Evolutionary conservation across 2,329 filamentous ascomycete genomes (phyloP).

Genomic region (Phialemoniopsis sp.): DNA sequence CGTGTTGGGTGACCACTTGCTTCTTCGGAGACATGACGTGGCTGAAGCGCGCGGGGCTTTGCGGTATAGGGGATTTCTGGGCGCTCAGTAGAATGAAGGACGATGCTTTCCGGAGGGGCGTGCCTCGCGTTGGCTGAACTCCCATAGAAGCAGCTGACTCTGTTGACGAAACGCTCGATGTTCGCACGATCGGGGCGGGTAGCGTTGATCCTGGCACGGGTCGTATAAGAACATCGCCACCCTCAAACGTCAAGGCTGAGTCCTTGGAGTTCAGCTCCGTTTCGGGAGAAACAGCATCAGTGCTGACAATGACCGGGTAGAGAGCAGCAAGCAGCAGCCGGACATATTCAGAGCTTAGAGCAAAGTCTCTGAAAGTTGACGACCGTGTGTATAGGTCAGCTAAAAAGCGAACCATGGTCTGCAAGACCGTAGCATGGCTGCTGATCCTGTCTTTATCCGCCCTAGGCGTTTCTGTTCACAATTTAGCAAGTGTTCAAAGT

Average conservation of each 20-base stretch:
- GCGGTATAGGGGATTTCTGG: conserved; percentile 53
- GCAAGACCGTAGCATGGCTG: conserved; percentile 62
- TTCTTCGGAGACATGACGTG: conserved; percentile 57
- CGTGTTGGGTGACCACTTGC: conserved; percentile 41
- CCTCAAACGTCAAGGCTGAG: conserved; percentile 78
- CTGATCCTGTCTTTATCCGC: conserved; percentile 44
- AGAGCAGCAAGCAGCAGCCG: conserved; percentile 74
- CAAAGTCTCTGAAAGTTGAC: conserved; percentile 75
- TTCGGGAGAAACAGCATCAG: conserved; percentile 77
- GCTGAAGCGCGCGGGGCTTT: conserved; percentile 59
- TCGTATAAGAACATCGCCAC: conserved; percentile 77
- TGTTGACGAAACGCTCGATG: conserved; percentile 53
- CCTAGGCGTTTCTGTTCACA: conserved; percentile 28
- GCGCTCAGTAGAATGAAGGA: conserved; percentile 87
- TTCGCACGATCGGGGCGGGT: conserved; percentile 68
- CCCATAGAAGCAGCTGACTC: conserved; percentile 31
- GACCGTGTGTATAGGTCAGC: conserved; percentile 76
- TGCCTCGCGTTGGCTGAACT: conserved; percentile 37
- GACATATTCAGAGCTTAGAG: conserved; percentile 74
- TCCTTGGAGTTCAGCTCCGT: conserved; percentile 83
- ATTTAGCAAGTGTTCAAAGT: conserved; percentile 7
- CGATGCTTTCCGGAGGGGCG: conserved; percentile 72
- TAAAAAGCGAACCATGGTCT: conserved; percentile 75
- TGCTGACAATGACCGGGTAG: conserved; percentile 84
- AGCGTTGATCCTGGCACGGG: conserved; percentile 60